Evolutionary conservation across 2,329 filamentous ascomycete genomes (phyloP), one percentile per base, ranked within the genome.

Genomic region (Penicillium palitans): DNA sequence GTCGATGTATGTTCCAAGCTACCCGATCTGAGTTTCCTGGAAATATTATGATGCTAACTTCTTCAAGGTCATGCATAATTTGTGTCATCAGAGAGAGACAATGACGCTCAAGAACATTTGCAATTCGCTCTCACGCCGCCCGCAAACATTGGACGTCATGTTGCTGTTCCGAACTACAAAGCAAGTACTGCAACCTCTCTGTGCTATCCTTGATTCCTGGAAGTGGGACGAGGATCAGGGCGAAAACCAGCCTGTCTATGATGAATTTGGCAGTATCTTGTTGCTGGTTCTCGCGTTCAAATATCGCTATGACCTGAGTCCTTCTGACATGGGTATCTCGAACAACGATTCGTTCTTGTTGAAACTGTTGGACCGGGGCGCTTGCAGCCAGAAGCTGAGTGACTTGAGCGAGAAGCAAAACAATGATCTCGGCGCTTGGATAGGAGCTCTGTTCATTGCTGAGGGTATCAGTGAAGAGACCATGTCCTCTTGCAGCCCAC

Each of bases 401-500:
- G 79, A 84, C 35, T 67, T 88, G 33, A 81, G 75, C 4, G 79
- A 83, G 47, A 83, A 84, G 52, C 83, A 86, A 65, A 80, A 77
- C 58, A 81, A 80, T 49, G 81, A 87, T 61, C 77, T 88, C 1
- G 79, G 79, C 2, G 80, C 79, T 31, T 88, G 86, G 86, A 80
- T 87, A 33, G 81, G 80, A 46, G 84, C 83, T 4, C 74, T 88
- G 3, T 88, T 85, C 61, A 82, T 86, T 40, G 83, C 84, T 2
- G 84, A 87, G 68, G 83, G 83, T 0, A 84, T 88, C 41, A 84
- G 80, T 54, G 85, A 88, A 63, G 86, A 88, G 58, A 81, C 86
- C 3, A 86, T 87, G 78, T 83, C 84, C 24, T 80, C 82, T 13
- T 88, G 86, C 70, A 84, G 83, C 41, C 86, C 86, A 2, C 84